Conservation (phyloP, 1,139 yeast species). For the Yamadazyma siamensis region DNA sequence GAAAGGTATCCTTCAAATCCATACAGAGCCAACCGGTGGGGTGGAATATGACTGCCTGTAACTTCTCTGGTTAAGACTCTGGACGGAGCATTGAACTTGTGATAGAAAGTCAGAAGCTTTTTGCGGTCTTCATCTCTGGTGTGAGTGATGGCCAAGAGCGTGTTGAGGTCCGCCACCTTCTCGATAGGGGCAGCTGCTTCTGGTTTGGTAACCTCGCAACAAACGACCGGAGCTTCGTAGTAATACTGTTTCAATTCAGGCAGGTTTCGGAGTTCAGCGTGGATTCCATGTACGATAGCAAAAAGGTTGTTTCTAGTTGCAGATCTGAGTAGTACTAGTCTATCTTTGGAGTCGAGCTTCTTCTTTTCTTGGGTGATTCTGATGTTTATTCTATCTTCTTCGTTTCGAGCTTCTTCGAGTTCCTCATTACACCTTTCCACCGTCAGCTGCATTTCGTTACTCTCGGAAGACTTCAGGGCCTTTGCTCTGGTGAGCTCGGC, state of each 20-base stretch:
- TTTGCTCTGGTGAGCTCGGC: no score
- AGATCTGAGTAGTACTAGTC: no score
- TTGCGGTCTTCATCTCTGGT: constrained; percentile 26
- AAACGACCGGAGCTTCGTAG: constrained; percentile 75
- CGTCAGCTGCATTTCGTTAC: no score
- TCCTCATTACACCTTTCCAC: no score
- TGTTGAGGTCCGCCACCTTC: constrained; percentile 50
- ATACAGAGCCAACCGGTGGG: constrained; percentile 30
- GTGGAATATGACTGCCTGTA: constrained; percentile 14
- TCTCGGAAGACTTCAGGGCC: no score
- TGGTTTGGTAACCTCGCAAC: constrained; percentile 52
- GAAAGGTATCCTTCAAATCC: constrained; percentile 82
- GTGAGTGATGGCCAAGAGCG: constrained; percentile 49
- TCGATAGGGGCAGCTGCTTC: constrained; percentile 56
- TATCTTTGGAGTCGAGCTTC: no score
- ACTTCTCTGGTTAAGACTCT: constrained; percentile 22
- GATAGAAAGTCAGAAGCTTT: constrained; percentile 31
- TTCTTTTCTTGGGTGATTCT: no score
- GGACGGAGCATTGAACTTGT: constrained; percentile 31
- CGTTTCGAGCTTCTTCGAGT: no score
- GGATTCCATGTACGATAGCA: constrained; percentile 34
- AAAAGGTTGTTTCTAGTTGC: no score
- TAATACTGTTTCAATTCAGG: constrained; percentile 38
- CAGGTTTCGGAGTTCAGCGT: constrained; percentile 25
- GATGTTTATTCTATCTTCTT: no score